Base-by-base conservation (phyloP, 1,284 basidiomycete genomes). In the Cryptococcus sp. region DNA sequence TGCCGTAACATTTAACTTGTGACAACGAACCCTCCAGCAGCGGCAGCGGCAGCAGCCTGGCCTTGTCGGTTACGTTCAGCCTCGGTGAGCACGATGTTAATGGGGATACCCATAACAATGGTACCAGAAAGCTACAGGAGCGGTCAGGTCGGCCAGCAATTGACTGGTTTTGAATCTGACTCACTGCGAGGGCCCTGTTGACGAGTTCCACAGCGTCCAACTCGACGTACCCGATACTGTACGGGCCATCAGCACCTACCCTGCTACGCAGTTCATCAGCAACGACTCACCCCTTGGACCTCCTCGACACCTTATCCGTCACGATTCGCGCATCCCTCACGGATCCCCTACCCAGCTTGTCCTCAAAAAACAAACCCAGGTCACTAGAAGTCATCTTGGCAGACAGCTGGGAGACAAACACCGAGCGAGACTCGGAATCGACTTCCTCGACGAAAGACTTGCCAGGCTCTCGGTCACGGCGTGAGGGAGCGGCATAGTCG, bases 291-390 rank as follows among this genome's bases (percentile, higher is more conserved):
- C 94, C 95, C 79, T 97, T 98, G 33, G 92, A 96, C 52, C 94
- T 85, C 65, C 92, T 85, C 15, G 92, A 94, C 52, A 94, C 80
- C 62, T 91, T 83, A 75, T 98, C 95, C 12, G 90, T 95, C 43
- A 98, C 93, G 69, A 99, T 91, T 60, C 92, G 83, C 18, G 94
- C 91, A 69, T 98, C 95, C 80, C 92, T 86, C 3, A 99, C 95
- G 28, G 89, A 85, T 44, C 87, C 87, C 77, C 90, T 88, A 24
- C 93, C 93, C 36, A 97, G 82, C 76, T 91, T 93, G 75, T 96
- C 91, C 81, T 98, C 95, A 74, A 99, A 98, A 81, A 99, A 98
- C 78, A 95, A 90, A 61, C 93, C 93, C 75, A 99, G 81, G 80
- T 98, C 95, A 71, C 90, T 84, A 70, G 93, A 91, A 57, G 91